Base-by-base conservation (phyloP, 768 basidiomycete species). In the Mycena leptocephala region DNA sequence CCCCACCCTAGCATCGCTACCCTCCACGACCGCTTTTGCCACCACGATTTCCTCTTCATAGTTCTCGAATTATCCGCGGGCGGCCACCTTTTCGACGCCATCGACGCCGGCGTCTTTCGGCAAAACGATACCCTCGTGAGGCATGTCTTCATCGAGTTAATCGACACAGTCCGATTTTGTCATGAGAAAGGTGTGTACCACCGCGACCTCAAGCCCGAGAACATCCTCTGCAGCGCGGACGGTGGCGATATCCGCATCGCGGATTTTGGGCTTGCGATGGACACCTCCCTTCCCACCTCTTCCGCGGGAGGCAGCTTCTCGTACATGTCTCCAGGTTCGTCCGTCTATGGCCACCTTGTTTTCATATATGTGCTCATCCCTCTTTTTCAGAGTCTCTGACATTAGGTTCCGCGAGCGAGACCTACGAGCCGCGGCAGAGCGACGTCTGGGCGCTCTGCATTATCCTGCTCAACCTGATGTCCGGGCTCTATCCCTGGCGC, bases 381-480 rank as follows among this genome's bases (percentile, higher is more conserved):
- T 28, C 20, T 2, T 53, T 35, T 14, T 1, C 53, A 72, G 71
- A 74, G 14, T 67, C 64, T 6, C 39, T 74, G 32, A 61, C 64
- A 2, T n/a, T 66, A 3, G 53, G 53, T 6, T 26, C n/a, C 51
- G 55, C 24, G 24, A 64, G 16, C 8, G 62, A 43, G 39, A 7
- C 72, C 18, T 66, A 67, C 56, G 41, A 51, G 1, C 72, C 65
- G 3, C 30, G 20, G 3, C 72, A 74, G 14, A 74, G 72, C 58
- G 65, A 74, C 56, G n/a, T 51, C 18, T 89, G 89, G 89, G 81
- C 88, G 0, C 75, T 88, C 26, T 88, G 89, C 30, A 85, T 94
- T 74, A 90, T 93, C 74, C 87, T 94, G 63, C 81, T 92, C 77
- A 93, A 92, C 81, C 85, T 94, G 70, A 87, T 90, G 56, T 89